Base-by-base conservation (phyloP, 2,329 filamentous ascomycete species). In the Alternaria longipes region DNA sequence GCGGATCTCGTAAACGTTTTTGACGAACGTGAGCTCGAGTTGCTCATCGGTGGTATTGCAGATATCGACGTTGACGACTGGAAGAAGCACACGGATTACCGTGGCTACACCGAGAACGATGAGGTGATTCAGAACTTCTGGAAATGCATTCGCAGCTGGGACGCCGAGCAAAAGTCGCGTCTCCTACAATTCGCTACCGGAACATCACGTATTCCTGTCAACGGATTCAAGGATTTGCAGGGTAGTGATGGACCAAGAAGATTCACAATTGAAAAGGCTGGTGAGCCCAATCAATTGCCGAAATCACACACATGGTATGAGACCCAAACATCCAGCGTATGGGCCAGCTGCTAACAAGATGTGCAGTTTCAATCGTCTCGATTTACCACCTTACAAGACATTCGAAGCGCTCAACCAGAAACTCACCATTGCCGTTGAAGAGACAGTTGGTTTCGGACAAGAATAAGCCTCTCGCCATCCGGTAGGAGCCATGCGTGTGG, bases 51-150 rank as follows among this genome's bases (percentile, higher is more conserved):
- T 68, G 95, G 95, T 86, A 99, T 99, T 72, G 95, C 95, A n/a
- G 95, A 99, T 81, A 99, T 99, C 70, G 95, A 99, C 75, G 94
- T 99, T 16, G 95, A 99, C 62, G 95, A 99, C 81, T 99, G 95
- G 95, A 98, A 99, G 90, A 99, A 99, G 85, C 95, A 99, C 82
- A 99, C 95, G 47, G 95, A 99, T 77, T 99, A 99, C 81, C 91
- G 95, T 71, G 95, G 95, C 56, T 99, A 99, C 85, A 97, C 96
- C 9, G 95, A 99, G 82, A 93, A 90, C 59, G 95, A 99, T 73
- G 93, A 97, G 76, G 95, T 99, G 26, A 95, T 99, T 68, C 92
- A 96, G 80, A 94, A 96, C 84, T 99, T 99, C 87, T 99, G 95
- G 95, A 94, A 97, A 80, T 94, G 91, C 63, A 95, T 99, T 67